Evolutionary conservation across 495 filamentous ascomycete genomes (phyloP).

Genomic region (Daldinia bambusicola): DNA sequence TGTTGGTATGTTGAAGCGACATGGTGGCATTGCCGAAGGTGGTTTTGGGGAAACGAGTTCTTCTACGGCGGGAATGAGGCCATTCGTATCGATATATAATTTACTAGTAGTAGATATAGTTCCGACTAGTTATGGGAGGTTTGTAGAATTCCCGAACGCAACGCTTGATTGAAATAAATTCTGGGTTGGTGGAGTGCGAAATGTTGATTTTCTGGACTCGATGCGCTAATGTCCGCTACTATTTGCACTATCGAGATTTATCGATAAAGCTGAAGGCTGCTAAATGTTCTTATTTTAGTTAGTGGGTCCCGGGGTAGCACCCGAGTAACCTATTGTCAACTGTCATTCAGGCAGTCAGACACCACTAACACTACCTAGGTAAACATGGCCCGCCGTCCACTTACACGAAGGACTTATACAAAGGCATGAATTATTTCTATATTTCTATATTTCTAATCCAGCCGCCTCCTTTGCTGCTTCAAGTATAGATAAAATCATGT

Average conservation of each 20-base stretch:
- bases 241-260: constrained; percentile 29
- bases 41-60: too few relatives aligned
- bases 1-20: constrained; percentile 43
- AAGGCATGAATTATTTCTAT: too few relatives aligned
- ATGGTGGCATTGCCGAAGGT: constrained; percentile 45
- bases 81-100: constrained; percentile 8
- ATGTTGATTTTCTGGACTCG: constrained; percentile 27
- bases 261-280: constrained; percentile 13
- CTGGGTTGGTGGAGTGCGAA: constrained; percentile 13
- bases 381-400: too few relatives aligned
- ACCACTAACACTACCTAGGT: too few relatives aligned
- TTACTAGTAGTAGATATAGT: background rate
- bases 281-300: background rate
- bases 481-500: too few relatives aligned
- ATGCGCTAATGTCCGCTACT: constrained; percentile 6
- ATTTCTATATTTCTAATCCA: too few relatives aligned
- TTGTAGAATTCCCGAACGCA: background rate
- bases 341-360: background rate
- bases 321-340: background rate
- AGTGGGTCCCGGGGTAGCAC: background rate
- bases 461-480: too few relatives aligned
- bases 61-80: background rate
- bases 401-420: background rate
- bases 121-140: background rate
- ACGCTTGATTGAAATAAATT: background rate